Conservation (phyloP, 1,284 basidiomycete species). For the Sutorius eximius region DNA sequence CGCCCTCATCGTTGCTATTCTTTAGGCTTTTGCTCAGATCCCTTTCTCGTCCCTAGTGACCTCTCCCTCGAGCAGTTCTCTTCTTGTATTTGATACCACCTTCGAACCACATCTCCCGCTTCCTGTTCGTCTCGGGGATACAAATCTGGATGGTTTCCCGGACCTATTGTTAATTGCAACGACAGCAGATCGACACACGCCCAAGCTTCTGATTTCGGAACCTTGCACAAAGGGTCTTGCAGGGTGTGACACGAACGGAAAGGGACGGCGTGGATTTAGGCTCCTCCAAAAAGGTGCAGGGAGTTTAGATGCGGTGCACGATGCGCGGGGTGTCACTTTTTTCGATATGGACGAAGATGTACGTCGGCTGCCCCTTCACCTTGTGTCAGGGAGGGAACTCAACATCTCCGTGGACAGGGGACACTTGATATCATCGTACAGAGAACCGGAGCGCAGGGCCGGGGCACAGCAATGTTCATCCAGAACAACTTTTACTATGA, state of each 20-base stretch:
- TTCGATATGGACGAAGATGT: constrained; percentile 97
- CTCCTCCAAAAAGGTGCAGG: constrained; percentile 63
- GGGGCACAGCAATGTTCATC: constrained; percentile 75
- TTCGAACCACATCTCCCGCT: constrained; percentile 68
- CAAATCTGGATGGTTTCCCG: constrained; percentile 93
- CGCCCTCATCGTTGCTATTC: constrained; percentile 1
- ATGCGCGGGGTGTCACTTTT: constrained; percentile 81
- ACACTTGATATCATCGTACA: constrained; percentile 93
- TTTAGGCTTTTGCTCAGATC: constrained; percentile 67
- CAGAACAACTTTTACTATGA: constrained; percentile 99
- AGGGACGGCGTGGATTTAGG: constrained; percentile 61
- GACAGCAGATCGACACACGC: constrained; percentile 47
- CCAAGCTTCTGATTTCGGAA: constrained; percentile 71
- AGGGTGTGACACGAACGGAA: constrained; percentile 51
- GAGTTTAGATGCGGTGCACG: constrained; percentile 64
- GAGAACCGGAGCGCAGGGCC: constrained; percentile 66
- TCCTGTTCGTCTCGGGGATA: constrained; percentile 84
- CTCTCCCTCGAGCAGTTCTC: constrained; percentile 50
- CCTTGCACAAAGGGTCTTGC: constrained; percentile 61
- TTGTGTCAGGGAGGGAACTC: background rate
- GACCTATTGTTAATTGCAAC: constrained; percentile 79
- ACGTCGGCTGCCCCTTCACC: constrained; percentile 33
- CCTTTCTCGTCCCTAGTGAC: constrained; percentile 56
- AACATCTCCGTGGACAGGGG: constrained; percentile 53
- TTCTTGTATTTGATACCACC: constrained; percentile 71